phyloP scores from a whole-genome alignment of 2,329 filamentous ascomycete species.

The Calonectria multiphialidica region DNA sequence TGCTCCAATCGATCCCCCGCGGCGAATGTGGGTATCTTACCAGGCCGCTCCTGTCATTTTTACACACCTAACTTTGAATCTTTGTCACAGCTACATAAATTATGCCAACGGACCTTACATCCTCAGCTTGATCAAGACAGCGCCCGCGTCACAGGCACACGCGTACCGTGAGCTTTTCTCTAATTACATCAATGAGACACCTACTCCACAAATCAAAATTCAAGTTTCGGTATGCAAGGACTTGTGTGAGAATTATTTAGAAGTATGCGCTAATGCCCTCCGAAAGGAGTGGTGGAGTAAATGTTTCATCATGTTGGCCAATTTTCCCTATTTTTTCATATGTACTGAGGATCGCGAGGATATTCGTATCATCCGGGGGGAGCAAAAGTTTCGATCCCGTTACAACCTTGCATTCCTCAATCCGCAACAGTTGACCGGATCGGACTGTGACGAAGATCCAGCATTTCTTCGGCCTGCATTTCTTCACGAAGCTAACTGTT shows the following conservation, averaged over 20 bases:
- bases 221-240: conserved; percentile 12
- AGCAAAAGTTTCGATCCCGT: not conserved
- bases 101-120: conserved; percentile 17
- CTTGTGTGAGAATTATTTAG: no score
- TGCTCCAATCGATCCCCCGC: not conserved
- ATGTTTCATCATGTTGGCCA: conserved; percentile 25
- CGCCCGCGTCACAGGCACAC: not conserved
- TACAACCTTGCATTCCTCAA: conserved; percentile 14
- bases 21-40: not conserved
- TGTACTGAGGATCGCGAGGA: not conserved
- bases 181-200: conserved; percentile 21
- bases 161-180: conserved; percentile 21
- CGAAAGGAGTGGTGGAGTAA: not conserved
- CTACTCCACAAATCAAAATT: conserved; percentile 7
- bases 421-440: not conserved
- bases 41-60: not conserved
- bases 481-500: conserved; percentile 13
- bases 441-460: not conserved
- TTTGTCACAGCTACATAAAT: conserved; percentile 28
- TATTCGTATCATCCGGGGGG: not conserved
- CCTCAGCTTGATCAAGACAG: conserved; percentile 13
- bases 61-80: not conserved
- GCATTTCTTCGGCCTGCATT: not conserved
- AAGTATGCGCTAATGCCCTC: not conserved
- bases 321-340: conserved; percentile 25